phyloP scores from a whole-genome alignment of 2,329 filamentous ascomycete species.

The Sarocladium brachiariae region DNA sequence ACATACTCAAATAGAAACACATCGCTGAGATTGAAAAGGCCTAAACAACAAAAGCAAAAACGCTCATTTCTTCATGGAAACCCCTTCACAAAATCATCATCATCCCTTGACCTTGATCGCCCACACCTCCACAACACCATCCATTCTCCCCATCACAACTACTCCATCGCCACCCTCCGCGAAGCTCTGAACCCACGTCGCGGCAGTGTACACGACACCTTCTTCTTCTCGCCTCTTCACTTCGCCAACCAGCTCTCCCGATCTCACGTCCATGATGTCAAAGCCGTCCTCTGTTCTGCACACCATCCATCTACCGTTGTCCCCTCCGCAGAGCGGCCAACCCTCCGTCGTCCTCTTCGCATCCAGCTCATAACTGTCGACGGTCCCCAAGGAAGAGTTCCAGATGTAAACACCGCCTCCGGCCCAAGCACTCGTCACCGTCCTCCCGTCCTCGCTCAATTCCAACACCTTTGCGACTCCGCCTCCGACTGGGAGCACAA shows the following conservation, averaged over 20 bases:
- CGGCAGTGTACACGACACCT: slow-evolving; percentile 1
- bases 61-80: not conserved
- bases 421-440: slow-evolving; percentile 33
- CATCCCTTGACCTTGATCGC: not conserved
- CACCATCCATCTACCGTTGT: slow-evolving; percentile 29
- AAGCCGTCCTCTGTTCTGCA: slow-evolving; percentile 35
- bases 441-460: slow-evolving; percentile 24
- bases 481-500: slow-evolving; percentile 21
- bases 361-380: slow-evolving; percentile 27
- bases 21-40: too few relatives aligned
- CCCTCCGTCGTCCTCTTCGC: slow-evolving; percentile 28
- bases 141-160: slow-evolving; percentile 5
- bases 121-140: slow-evolving; percentile 6
- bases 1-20: too few relatives aligned
- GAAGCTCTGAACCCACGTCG: not conserved
- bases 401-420: slow-evolving; percentile 28
- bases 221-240: slow-evolving; percentile 10
- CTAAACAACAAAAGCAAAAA: too few relatives aligned
- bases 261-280: slow-evolving; percentile 31
- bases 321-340: slow-evolving; percentile 33
- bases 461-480: slow-evolving; percentile 21
- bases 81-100: too few relatives aligned
- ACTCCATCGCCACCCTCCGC: slow-evolving; percentile 20
- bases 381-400: slow-evolving; percentile 23
- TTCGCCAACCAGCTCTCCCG: slow-evolving; percentile 26